Base-by-base conservation (phyloP, 495 filamentous ascomycete species). In the Aspergillus affinis region DNA sequence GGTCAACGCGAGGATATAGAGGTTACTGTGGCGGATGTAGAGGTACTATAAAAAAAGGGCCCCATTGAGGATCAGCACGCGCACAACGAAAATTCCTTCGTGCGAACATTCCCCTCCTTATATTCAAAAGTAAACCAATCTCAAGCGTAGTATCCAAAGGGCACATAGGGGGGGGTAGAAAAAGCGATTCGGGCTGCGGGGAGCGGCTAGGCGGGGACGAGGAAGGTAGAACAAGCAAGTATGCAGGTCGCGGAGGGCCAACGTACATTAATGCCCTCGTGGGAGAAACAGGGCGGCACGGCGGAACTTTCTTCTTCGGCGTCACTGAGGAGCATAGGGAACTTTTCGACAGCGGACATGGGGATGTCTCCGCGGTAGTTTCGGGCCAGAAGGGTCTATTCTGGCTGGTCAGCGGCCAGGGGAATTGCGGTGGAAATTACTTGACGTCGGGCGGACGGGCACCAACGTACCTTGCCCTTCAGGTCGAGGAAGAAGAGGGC, bases 281-380 rank as follows among this genome's bases (percentile, higher is more conserved):
- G 89, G 48, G 93, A 97, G 81, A 99, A 97, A 76, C 95, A 99
- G 67, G 95, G 95, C 41, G 95, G 91, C 26, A 98, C 94, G 49
- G 94, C 93, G 44, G 93, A 97, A 67, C 89, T 94, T 76, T 99
- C 95, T 86, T 99, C 95, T 87, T 99, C 95, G 74, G 95, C 95
- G 80, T 99, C 95, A 74, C 89, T 92, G 59, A 99, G 86, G 61
- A 99, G 91, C 68, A 96, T 84, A 59, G 95, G 95, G 75, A 99
- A 99, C 74, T 94, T 94, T 78, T 99, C 95, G 71, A 98, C 95
- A 48, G 95, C 95, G 57, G 92, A 95, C 95, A 99, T 98, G 72
- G 95, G 95, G 68, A 99, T 96, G 71, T 99, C 95, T 68, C 95
- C 95, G 74, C 95, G 86, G 77, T 99, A 99, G 79, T 98, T 99